Percentiles rank a stretch among this genome's conserved stretches.
These are phyloP conservation scores for Suhomyces emberorum DNA, from an alignment of 805 yeast species.

Conservation along the genomic window DNA sequence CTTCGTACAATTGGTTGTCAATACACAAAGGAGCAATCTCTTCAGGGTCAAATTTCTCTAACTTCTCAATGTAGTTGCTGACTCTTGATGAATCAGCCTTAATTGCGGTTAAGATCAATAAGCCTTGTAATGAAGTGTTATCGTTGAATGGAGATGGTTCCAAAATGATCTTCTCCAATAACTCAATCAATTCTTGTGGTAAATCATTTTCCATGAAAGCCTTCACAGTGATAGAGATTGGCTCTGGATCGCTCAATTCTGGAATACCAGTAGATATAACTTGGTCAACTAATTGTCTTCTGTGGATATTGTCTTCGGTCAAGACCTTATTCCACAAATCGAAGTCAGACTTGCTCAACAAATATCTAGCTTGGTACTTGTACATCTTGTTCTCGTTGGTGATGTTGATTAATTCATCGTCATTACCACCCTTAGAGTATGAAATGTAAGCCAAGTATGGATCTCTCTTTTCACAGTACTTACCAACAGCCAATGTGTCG, in stretches of 20 bases:
- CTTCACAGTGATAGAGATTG: conserved; percentile 88
- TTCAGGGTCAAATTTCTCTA: conserved; percentile 82
- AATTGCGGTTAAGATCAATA: conserved; percentile 89
- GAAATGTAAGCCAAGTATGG: conserved; percentile 98
- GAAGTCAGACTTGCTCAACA: conserved; percentile 83
- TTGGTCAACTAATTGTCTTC: conserved; percentile 90
- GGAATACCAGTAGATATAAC: conserved; percentile 96
- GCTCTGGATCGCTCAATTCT: conserved; percentile 88
- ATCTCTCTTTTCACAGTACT: conserved; percentile 97
- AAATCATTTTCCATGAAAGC: conserved; percentile 94
- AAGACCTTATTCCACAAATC: conserved; percentile 80
- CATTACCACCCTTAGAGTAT: conserved; percentile 92
- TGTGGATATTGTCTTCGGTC: conserved; percentile 70
- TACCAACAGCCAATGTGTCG: conserved; percentile 94
- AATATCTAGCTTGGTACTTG: conserved; percentile 97
- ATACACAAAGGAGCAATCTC: conserved; percentile 93
- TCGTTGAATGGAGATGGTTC: conserved; percentile 98
- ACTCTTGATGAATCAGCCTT: conserved; percentile 92
- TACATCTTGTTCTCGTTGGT: conserved; percentile 98
- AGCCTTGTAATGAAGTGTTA: conserved; percentile 91
- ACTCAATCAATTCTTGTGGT: conserved; percentile 89
- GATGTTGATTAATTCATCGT: conserved; percentile 81
- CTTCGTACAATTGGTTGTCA: conserved; percentile 85
- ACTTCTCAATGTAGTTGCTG: conserved; percentile 75
- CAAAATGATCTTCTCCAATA: conserved; percentile 90